These are phyloP conservation scores for Thymus quinquecostatus DNA, from an alignment of 257 asterid genomes.

Conservation along the genomic window DNA sequence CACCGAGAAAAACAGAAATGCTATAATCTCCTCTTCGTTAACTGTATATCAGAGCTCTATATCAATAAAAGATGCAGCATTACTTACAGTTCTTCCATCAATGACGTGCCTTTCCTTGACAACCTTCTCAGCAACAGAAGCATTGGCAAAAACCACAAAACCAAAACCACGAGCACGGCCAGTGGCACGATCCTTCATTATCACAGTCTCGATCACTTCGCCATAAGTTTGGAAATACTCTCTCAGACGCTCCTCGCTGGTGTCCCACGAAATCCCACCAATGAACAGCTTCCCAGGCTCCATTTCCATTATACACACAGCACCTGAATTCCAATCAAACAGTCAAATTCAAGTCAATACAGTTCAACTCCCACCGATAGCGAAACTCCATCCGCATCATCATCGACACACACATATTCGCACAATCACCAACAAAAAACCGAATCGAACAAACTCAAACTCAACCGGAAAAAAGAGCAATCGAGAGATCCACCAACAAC, in stretches of 20 bases:
- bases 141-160: constrained; percentile 76
- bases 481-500: constrained; percentile 48
- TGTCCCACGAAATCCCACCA: constrained; percentile 99
- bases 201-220: constrained; percentile 82
- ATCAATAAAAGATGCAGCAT: neutral
- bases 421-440: constrained; percentile 15
- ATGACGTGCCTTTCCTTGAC: constrained; percentile 79
- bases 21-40: neutral
- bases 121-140: constrained; percentile 86
- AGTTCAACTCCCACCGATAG: constrained; percentile 28
- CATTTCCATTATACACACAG: constrained; percentile 72
- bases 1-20: neutral
- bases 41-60: too few species aligned
- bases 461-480: constrained; percentile 21
- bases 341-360: constrained; percentile 31
- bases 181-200: constrained; percentile 90
- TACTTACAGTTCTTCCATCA: constrained; percentile 91
- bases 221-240: constrained; percentile 83
- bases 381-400: constrained; percentile 6
- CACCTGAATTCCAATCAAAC: constrained; percentile 37
- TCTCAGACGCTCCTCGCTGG: constrained; percentile 78
- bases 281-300: constrained; percentile 80
- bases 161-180: constrained; percentile 99
- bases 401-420: neutral
- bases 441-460: constrained; percentile 20